Evolutionary conservation across 73 alveolate species (phyloP).

Genomic region (Paramecium octaurelia): DNA sequence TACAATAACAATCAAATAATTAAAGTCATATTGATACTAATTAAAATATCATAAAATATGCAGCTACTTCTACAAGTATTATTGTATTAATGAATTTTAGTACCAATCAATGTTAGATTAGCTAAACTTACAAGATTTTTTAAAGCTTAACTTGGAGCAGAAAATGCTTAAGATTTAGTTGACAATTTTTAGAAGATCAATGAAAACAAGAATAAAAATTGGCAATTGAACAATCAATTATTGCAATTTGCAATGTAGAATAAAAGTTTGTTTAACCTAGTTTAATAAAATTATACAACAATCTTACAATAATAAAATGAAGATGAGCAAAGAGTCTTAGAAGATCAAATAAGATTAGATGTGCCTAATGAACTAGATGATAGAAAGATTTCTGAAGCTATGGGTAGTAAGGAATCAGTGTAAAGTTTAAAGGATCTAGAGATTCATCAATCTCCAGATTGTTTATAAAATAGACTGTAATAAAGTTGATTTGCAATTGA

Average conservation of each 20-base stretch:
- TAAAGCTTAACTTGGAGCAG: background rate
- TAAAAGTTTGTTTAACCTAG: background rate
- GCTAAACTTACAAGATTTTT: constrained; percentile 16
- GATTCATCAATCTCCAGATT: background rate
- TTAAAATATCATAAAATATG: background rate
- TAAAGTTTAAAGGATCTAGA: background rate
- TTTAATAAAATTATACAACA: background rate
- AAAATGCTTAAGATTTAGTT: background rate
- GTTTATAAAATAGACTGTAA: background rate
- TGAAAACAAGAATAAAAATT: background rate
- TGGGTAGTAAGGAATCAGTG: background rate
- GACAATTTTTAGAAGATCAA: background rate
- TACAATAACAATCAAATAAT: background rate
- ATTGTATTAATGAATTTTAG: background rate
- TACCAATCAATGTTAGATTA: constrained; percentile 7
- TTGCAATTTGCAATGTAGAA: background rate
- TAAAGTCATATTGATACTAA: background rate
- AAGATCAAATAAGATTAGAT: background rate
- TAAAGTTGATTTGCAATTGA: background rate
- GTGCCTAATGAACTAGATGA: background rate
- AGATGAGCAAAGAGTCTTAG: background rate
- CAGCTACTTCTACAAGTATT: background rate
- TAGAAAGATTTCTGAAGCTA: background rate
- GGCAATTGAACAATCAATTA: background rate
- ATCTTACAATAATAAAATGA: background rate